Conservation (phyloP, 768 basidiomycete genomes). For the Xerocomellus dryophilus region DNA sequence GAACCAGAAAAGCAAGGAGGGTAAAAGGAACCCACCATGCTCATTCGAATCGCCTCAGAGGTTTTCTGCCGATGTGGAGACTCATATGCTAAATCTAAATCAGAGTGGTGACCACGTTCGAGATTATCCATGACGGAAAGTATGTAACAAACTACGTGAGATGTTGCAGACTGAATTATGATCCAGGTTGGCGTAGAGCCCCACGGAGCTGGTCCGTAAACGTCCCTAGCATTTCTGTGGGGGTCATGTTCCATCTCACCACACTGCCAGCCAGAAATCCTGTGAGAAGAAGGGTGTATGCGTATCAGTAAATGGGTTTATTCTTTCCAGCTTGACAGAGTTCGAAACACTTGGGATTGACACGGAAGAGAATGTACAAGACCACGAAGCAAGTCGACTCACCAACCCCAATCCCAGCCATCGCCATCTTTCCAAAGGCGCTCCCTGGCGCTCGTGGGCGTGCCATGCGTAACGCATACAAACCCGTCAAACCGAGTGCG, state of each 20-base stretch:
- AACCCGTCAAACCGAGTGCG: conserved; percentile 58
- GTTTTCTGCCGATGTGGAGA: not conserved
- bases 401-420: conserved; percentile 65
- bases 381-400: conserved; percentile 19
- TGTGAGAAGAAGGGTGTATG: not conserved
- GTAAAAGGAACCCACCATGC: not conserved
- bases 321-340: not conserved
- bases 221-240: conserved; percentile 21
- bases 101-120: not conserved
- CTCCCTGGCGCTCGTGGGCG: conserved; percentile 62
- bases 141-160: conserved; percentile 4
- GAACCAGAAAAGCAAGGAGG: too few relatives aligned
- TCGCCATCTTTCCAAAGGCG: conserved; percentile 54
- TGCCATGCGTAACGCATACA: conserved; percentile 66
- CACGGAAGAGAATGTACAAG: not conserved
- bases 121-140: not conserved
- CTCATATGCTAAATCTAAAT: not conserved
- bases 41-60: not conserved
- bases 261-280: conserved; percentile 31
- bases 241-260: conserved; percentile 31
- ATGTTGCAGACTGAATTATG: not conserved
- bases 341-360: not conserved
- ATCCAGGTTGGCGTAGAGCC: not conserved
- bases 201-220: conserved; percentile 12
- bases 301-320: conserved; percentile 7